Base-by-base conservation (phyloP, 1,139 yeast genomes). In the Scheffersomyces cryptocercus region DNA sequence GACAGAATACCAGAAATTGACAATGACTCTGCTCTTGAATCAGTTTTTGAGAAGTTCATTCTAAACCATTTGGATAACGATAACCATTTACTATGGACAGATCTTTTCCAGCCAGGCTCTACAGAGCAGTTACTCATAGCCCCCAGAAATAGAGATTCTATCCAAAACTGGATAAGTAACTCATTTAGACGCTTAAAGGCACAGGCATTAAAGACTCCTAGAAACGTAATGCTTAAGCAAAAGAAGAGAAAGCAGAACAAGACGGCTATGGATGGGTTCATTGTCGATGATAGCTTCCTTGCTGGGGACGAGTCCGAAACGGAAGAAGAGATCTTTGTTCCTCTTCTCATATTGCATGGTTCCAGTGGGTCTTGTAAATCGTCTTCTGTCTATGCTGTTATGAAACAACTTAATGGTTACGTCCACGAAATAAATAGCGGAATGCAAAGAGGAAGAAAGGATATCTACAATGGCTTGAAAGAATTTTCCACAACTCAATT, bases 401-500 rank as follows among this genome's bases (percentile, higher is more conserved):
- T 87, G 58, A 69, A 77, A 7, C 83, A 83, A 44, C 55, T 85
- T 5, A 70, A 73, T 20, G 93, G 95, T 0, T 87, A 84, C 53
- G 87, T 91, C 1, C 85, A 88, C 59, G 99, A 93, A 59, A 75
- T 91, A 33, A 89, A 88, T 59, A 72, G 93, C 0, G 81, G 91
- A 10, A 84, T 81, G 53, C 71, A 81, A 34, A 72, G 98, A 53
- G 81, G 93, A 1, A 79, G 86, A 36, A 85, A 82, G 55, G 93
- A 88, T 48, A 77, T 91, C 15, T 67, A 74, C 45, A 77, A 82
- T 26, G 77, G 77, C 31, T 69, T 93, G 37, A 84, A 79, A 42
- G 98, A 95, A 54, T 77, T 89, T 44, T 84, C 95, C 45, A 91
- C 96, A 3, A 86, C 96, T 0, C 93, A 89, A 48, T 68, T 87